Conservation (phyloP, 2,329 filamentous ascomycete genomes). For the Calonectria pteridis region DNA sequence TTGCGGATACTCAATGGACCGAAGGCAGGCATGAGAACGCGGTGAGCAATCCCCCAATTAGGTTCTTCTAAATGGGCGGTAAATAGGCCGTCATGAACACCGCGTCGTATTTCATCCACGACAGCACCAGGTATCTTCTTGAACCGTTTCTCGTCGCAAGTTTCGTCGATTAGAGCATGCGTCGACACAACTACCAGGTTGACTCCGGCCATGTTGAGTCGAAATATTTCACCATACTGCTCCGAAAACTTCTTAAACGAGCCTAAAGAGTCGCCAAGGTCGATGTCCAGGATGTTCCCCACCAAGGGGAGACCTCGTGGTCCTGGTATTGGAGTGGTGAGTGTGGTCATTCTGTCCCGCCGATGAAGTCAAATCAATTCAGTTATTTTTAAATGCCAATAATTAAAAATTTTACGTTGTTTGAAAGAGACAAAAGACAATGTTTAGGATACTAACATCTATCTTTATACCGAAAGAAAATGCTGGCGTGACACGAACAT, state of each 20-base stretch:
- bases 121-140: background rate
- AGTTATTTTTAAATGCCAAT: background rate
- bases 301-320: background rate
- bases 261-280: background rate
- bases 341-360: background rate
- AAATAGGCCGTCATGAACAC: background rate
- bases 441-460: background rate
- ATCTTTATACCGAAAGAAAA: background rate
- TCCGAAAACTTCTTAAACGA: background rate
- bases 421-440: background rate
- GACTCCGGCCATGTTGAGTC: background rate
- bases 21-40: background rate
- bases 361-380: background rate
- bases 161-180: background rate
- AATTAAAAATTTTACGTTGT: background rate
- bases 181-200: background rate
- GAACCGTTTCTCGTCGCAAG: background rate
- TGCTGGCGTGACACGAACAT: background rate
- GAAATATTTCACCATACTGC: background rate
- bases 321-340: background rate
- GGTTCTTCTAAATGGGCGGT: background rate
- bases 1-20: background rate
- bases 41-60: background rate
- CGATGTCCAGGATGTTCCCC: background rate
- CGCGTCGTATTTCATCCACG: background rate